These are phyloP conservation scores for Trametes cingulata DNA, from an alignment of 768 basidiomycete species.

Conservation along the genomic window DNA sequence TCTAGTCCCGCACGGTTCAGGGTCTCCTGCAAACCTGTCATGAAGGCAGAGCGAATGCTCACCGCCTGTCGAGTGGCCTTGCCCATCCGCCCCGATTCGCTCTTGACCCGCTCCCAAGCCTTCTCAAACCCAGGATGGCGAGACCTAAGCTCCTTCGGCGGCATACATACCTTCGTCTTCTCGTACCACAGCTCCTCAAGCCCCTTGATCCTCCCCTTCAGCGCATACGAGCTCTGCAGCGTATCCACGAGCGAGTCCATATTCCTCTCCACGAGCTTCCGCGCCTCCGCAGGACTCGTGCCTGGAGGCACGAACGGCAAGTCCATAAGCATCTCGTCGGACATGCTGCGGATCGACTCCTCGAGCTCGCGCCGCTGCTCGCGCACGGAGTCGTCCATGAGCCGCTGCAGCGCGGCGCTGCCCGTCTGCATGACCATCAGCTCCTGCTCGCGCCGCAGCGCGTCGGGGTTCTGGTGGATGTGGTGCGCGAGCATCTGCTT, in stretches of 20 bases:
- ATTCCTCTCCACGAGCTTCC: not conserved
- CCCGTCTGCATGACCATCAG: not conserved
- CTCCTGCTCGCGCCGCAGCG: not conserved
- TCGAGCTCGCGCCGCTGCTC: too few species aligned
- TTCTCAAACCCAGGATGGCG: slow-evolving; percentile 29
- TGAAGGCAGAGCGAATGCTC: too few species aligned
- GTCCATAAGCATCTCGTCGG: not conserved
- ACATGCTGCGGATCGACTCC: not conserved
- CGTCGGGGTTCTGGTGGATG: not conserved
- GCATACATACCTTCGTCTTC: slow-evolving; percentile 25
- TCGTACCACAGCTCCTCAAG: slow-evolving; percentile 30
- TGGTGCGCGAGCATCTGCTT: not conserved
- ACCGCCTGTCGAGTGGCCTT: not conserved
- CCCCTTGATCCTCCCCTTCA: not conserved
- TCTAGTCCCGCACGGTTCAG: not conserved
- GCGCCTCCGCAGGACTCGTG: not conserved
- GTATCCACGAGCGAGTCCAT: not conserved
- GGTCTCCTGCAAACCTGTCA: not conserved
- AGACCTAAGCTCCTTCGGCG: slow-evolving; percentile 27
- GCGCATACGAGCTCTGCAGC: not conserved
- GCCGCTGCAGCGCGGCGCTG: not conserved
- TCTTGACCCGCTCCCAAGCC: slow-evolving; percentile 5
- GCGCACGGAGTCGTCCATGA: too few species aligned
- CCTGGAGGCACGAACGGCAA: not conserved
- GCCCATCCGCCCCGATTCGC: not conserved